Base-by-base conservation (phyloP, 495 filamentous ascomycete species). In the Oidiodendron maius region DNA sequence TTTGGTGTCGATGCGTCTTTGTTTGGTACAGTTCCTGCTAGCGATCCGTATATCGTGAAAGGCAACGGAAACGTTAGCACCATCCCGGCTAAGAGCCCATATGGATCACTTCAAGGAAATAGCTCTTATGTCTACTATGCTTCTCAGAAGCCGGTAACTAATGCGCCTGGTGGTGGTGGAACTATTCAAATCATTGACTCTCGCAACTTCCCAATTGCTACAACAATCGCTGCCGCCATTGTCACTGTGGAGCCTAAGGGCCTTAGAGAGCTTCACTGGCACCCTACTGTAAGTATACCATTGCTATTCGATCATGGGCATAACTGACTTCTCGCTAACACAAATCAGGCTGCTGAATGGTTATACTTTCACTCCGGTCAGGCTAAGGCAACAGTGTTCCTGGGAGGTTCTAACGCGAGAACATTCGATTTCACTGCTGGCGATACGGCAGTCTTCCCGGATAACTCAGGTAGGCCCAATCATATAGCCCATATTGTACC, bases 211-310 rank as follows among this genome's bases (percentile, higher is more conserved):
- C 77, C 77, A 0, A 70, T 77, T 21, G 67, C 75, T 20, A 77
- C 68, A 35, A 84, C 77, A 1, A 72, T 85, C 40, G 82, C 81
- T 13, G 76, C 81, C 1, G 71, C 77, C 0, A 66, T 83, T 39
- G 76, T 84, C 2, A 72, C 71, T 18, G 67, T 84, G 17, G 66
- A 83, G 61, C 81, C 82, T 0, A 71, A 69, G 41, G 80, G 70
- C 12, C 58, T 85, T 36, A 67, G 81, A 30, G 80, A 85, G 64
- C 61, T 85, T 44, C 81, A 84, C 55, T 84, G 79, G 81, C 79
- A 82, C 62, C 79, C 80, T n/a, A 83, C 79, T 52, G 78, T 79
- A 59, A 62, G 70, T 58, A 12, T 12, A 15, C 18, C 26, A 18
- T 2, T 30, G 12, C 21, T 28, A 9, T 4, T 37, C n/a, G 15